A percentile compares a stretch with the other conserved stretches of the same genome.
Evolutionary conservation across 768 basidiomycete species (phyloP).

Genomic region (Amanita phalloides): DNA sequence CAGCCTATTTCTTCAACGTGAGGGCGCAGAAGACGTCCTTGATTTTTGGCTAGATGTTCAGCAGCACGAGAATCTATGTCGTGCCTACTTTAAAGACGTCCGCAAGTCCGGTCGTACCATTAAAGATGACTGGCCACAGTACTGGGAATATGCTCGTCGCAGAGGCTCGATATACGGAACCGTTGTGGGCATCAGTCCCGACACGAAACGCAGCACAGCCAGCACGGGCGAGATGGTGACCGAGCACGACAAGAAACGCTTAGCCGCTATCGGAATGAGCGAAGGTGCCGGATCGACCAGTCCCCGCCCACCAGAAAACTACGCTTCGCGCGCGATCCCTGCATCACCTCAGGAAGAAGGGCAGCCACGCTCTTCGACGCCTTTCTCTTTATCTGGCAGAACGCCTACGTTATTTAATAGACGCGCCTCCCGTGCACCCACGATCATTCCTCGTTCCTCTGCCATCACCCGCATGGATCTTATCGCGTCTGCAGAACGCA

Average conservation of each 20-base stretch:
- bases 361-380: slow-evolving; percentile 59
- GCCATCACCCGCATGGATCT: slow-evolving; percentile 88
- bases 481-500: slow-evolving; percentile 89
- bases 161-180: slow-evolving; percentile 91
- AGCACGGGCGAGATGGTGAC: slow-evolving; percentile 66
- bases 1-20: slow-evolving; percentile 91
- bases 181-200: slow-evolving; percentile 66
- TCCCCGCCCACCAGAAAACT: slow-evolving; percentile 40
- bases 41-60: slow-evolving; percentile 99
- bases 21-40: slow-evolving; percentile 91
- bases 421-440: slow-evolving; percentile 83
- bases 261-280: slow-evolving; percentile 31
- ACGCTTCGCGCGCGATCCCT: slow-evolving; percentile 40
- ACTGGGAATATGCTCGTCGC: slow-evolving; percentile 87
- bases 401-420: slow-evolving; percentile 72
- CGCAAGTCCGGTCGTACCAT: slow-evolving; percentile 89
- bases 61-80: slow-evolving; percentile 97
- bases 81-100: slow-evolving; percentile 98
- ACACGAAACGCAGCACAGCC: slow-evolving; percentile 70
- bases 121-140: slow-evolving; percentile 97
- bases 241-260: slow-evolving; percentile 62
- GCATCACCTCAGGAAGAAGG: slow-evolving; percentile 29
- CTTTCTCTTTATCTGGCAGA: slow-evolving; percentile 66
- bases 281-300: slow-evolving; percentile 44
- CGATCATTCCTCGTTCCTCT: slow-evolving; percentile 83